Evolutionary conservation across 768 basidiomycete species (phyloP).

Genomic region (Paxillus rubicundulus): DNA sequence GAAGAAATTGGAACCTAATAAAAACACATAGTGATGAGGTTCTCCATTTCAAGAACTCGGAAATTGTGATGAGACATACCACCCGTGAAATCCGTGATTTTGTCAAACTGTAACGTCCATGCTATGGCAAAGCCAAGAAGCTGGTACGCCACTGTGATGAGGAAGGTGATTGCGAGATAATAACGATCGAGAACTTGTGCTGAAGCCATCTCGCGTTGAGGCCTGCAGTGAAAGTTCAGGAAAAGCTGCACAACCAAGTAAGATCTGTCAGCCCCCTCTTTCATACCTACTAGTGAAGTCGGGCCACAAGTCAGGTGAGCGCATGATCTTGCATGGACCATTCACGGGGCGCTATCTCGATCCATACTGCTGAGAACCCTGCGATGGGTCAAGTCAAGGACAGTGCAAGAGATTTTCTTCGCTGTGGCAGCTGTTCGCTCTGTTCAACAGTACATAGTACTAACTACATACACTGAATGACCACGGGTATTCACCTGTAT

Average conservation of each 20-base stretch:
- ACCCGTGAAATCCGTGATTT: conserved; percentile 70
- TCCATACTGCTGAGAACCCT: background rate
- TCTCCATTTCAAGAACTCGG: background rate
- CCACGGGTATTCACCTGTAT: background rate
- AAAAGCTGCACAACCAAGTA: conserved; percentile 58
- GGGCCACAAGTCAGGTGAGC: background rate
- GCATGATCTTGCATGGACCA: background rate
- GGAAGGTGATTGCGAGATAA: conserved; percentile 49
- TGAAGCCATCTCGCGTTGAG: conserved; percentile 33
- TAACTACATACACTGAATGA: too few species aligned
- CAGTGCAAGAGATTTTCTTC: too few species aligned
- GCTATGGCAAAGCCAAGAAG: conserved; percentile 61
- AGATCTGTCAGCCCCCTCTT: conserved; percentile 22
- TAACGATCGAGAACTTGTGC: conserved; percentile 48
- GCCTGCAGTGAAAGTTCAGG: conserved; percentile 35
- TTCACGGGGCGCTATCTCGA: background rate
- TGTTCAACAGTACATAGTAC: too few species aligned
- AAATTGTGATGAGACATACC: conserved; percentile 27
- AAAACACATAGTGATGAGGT: background rate
- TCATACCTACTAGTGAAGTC: background rate
- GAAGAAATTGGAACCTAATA: conserved; percentile 63
- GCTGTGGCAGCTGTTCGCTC: too few species aligned
- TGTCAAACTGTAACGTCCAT: conserved; percentile 70
- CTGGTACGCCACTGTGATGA: conserved; percentile 59
- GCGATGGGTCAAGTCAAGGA: too few species aligned